These are phyloP conservation scores for Martensiomyces pterosporus DNA, from an alignment of 192 early-diverging fungal genomes.

Conservation along the genomic window DNA sequence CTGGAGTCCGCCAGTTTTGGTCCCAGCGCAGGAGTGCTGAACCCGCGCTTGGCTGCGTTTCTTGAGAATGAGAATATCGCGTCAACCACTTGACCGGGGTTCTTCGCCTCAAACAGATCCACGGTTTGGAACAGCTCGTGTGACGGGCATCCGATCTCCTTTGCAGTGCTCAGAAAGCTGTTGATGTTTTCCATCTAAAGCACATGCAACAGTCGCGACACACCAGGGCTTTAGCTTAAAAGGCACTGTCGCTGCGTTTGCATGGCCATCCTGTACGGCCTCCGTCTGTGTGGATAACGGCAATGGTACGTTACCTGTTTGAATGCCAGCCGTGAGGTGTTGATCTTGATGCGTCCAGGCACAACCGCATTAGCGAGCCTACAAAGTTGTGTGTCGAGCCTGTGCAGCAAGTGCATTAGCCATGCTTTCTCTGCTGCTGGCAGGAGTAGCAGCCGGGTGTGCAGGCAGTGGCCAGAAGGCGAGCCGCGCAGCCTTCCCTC, in stretches of 20 bases:
- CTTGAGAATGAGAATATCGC: conserved; percentile 70
- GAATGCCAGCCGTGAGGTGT: conserved; percentile 67
- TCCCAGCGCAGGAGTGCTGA: conserved; percentile 53
- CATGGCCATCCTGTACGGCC: too few relatives aligned
- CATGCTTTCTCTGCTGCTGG: too few relatives aligned
- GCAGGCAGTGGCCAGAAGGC: too few relatives aligned
- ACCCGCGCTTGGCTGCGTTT: conserved; percentile 60
- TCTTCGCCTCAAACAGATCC: conserved; percentile 76
- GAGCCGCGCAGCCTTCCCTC: conserved; percentile 43
- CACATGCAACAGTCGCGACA: conserved; percentile 21
- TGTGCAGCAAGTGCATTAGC: conserved; percentile 4
- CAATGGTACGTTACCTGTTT: too few relatives aligned
- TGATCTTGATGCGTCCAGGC: conserved; percentile 56
- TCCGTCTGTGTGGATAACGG: conserved; percentile 14
- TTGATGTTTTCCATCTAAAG: conserved; percentile 90
- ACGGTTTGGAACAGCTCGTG: conserved; percentile 78
- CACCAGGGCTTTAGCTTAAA: not conserved
- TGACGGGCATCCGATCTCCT: conserved; percentile 64
- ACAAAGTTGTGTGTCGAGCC: conserved; percentile 6
- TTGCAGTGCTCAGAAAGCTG: conserved; percentile 58
- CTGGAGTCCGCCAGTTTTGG: conserved; percentile 70
- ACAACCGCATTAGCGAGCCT: conserved; percentile 15
- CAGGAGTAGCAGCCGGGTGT: too few relatives aligned
- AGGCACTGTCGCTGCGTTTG: too few relatives aligned
- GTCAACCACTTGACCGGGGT: conserved; percentile 64